Evolutionary conservation across 1,139 yeast genomes (phyloP), one percentile per base, ranked within the genome.

Genomic region (Taphrina communis): DNA sequence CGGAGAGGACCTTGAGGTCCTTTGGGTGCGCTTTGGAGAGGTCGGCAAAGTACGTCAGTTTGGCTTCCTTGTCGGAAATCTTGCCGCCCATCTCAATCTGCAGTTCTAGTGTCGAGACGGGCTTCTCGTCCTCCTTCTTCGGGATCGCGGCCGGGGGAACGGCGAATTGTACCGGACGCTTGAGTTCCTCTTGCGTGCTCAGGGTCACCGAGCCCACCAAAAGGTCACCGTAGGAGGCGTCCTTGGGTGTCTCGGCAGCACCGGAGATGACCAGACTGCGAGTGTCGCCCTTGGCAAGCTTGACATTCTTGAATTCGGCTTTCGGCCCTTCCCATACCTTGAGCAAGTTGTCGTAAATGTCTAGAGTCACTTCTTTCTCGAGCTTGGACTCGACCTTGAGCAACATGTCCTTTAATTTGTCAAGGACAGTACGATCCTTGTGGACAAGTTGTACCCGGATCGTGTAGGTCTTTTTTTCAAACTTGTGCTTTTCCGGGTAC

Each of bases 1-100:
- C 70, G 21, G 59, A 48, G 38, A 68, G 60, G 39, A 69, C 69
- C 17, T 39, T 46, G 39, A 70, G 52, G 41, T 69, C 68, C 21
- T 46, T 65, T n/a, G 69, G 68, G 39, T 63, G 62, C 36, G 52
- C 38, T 12, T 61, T 58, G n/a, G 58, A 53, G 17, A 70, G 55
- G 41, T 58, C 57, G 38, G 60, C 52, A 14, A 68, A 58, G 61
- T 56, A 69, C 31, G 53, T 44, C 25, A 63, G 58, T 55, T 70
- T 68, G 42, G 58, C 71, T 3, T 50, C 65, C 44, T 39, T 50
- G 19, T 68, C 70, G 21, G 65, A 21, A 17, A 70, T 48, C 35
- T 65, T 63, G 41, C 60, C 53, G 12, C 68, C 61, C 50, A 70
- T 58, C 6, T 70, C 70, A 36, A 68, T 57, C 25, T 68, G 69